Conservation (phyloP, 805 yeast genomes). For the Wickerhamiella sergipiensis region DNA sequence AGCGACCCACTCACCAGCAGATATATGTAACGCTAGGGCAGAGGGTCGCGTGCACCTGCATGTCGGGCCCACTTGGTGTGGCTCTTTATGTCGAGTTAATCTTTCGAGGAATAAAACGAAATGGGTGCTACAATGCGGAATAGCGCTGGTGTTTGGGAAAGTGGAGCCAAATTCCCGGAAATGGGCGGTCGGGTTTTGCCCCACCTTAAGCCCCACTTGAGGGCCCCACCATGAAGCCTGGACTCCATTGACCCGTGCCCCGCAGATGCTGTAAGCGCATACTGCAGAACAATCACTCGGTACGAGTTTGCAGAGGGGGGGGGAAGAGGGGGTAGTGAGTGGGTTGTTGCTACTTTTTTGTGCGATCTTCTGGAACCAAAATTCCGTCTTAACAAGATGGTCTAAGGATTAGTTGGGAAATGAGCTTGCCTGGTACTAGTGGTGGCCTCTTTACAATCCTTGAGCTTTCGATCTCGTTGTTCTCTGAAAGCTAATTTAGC, state of each 20-base stretch:
- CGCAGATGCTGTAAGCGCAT: background rate
- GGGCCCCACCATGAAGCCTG: background rate
- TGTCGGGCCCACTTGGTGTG: too few species aligned
- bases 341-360: too few species aligned
- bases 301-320: background rate
- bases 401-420: too few species aligned
- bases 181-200: background rate
- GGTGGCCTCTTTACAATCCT: too few species aligned
- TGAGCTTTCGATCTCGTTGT: background rate
- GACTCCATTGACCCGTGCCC: background rate
- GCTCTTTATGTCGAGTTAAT: background rate
- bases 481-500: background rate
- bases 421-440: too few species aligned
- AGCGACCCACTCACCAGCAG: background rate
- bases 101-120: background rate
- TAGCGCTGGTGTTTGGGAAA: background rate
- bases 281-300: background rate
- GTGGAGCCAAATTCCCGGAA: background rate
- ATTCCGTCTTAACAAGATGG: too few species aligned
- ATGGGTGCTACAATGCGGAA: background rate
- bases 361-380: too few species aligned
- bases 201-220: background rate
- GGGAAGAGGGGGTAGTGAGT: too few species aligned
- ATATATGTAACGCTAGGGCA: background rate
- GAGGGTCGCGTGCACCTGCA: background rate